A percentile compares a stretch with the other conserved stretches of the same genome.
Evolutionary conservation across 2,329 filamentous ascomycete species (phyloP).

Genomic region (Grosmannia penicillata): DNA sequence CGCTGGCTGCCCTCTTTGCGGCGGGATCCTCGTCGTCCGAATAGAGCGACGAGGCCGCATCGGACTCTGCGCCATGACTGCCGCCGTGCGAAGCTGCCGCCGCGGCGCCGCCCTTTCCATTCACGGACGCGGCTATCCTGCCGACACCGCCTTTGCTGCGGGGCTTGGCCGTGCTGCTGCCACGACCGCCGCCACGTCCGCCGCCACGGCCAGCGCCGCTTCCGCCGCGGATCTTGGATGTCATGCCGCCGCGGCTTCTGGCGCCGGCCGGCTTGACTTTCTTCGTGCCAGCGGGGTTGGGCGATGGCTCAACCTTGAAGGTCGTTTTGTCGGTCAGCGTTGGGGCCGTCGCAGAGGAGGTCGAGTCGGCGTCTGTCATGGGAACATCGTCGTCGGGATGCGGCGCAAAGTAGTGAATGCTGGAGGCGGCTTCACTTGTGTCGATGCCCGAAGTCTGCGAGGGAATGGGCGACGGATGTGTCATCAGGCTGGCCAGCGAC

Average conservation of each 20-base stretch:
- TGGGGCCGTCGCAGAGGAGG: background rate
- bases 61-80: background rate
- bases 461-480: conserved; percentile 1
- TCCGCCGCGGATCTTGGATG: background rate
- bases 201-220: background rate
- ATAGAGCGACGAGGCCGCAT: conserved; percentile 6
- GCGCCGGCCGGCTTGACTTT: background rate
- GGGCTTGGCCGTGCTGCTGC: background rate
- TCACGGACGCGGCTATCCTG: background rate
- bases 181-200: background rate
- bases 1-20: conserved; percentile 8
- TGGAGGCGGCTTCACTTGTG: background rate
- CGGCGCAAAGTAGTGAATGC: conserved; percentile 1
- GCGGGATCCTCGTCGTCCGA: conserved; percentile 9
- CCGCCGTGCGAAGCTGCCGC: background rate
- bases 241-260: background rate
- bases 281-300: background rate
- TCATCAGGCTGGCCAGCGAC: background rate
- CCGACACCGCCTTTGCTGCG: background rate
- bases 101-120: background rate
- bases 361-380: conserved; percentile 8
- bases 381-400: conserved; percentile 6
- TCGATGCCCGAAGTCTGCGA: background rate
- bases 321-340: background rate
- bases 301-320: background rate